Conservation (phyloP, 441 rosid species). For the Gossypium davidsonii region DNA sequence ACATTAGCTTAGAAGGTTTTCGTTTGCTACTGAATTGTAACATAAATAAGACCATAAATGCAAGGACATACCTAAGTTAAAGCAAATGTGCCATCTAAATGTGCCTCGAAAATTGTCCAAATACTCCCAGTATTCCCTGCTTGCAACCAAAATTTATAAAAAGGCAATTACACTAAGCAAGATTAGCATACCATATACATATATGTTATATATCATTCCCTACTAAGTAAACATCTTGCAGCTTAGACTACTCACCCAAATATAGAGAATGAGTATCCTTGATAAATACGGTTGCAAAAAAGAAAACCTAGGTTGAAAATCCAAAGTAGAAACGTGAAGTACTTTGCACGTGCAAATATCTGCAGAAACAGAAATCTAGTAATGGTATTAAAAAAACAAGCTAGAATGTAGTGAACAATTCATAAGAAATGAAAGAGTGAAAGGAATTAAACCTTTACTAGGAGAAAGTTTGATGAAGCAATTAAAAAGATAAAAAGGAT, state of each 20-base stretch:
- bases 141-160: conserved; percentile 12
- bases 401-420: neutral
- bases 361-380: conserved; percentile 37
- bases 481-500: conserved; percentile 53
- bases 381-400: conserved; percentile 13
- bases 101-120: conserved; percentile 78
- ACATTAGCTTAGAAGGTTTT: neutral
- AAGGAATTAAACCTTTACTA: conserved; percentile 58
- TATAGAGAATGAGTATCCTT: conserved; percentile 76
- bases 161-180: conserved; percentile 3
- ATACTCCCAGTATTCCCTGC: conserved; percentile 58
- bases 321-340: conserved; percentile 63
- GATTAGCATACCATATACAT: neutral
- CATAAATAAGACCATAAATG: neutral
- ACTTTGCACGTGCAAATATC: conserved; percentile 54
- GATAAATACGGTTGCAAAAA: conserved; percentile 70
- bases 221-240: conserved; percentile 1
- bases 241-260: conserved; percentile 59
- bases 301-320: conserved; percentile 66
- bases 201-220: neutral
- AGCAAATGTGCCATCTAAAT: conserved; percentile 97
- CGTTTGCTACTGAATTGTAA: neutral
- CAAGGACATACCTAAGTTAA: conserved; percentile 66
- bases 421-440: neutral
- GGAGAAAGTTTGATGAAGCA: conserved; percentile 59